These are phyloP conservation scores for Skeletonema menzelii DNA, from an alignment of 108 stramenopile species.

Conservation along the genomic window DNA sequence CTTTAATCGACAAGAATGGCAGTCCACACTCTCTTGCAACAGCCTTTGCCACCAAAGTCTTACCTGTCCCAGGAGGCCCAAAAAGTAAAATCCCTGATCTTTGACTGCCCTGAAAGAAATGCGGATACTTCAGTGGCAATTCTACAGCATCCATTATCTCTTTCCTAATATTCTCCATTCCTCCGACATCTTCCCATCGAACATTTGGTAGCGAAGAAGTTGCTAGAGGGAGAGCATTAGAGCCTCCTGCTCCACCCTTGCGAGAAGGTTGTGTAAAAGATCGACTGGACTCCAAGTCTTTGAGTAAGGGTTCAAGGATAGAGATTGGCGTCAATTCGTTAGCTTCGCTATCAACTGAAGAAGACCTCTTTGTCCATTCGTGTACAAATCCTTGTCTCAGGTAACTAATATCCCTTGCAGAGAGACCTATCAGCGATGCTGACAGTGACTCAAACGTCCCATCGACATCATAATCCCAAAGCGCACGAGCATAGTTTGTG, in stretches of 20 bases:
- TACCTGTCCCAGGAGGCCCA: slow-evolving; percentile 90
- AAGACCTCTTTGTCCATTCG: slow-evolving; percentile 14
- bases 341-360: slow-evolving; percentile 9
- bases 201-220: slow-evolving; percentile 67
- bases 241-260: slow-evolving; percentile 18
- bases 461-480: slow-evolving; percentile 59
- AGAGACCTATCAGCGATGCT: slow-evolving; percentile 11
- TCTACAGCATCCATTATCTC: slow-evolving; percentile 99
- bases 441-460: slow-evolving; percentile 41
- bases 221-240: slow-evolving; percentile 40
- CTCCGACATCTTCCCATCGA: slow-evolving; percentile 95
- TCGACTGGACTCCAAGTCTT: slow-evolving; percentile 20
- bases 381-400: slow-evolving; percentile 38
- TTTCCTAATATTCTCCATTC: slow-evolving; percentile 89
- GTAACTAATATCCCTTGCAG: slow-evolving; percentile 28
- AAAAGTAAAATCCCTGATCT: slow-evolving; percentile 91
- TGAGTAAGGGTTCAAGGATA: slow-evolving; percentile 24
- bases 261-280: slow-evolving; percentile 19
- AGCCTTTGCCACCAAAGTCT: slow-evolving; percentile 99
- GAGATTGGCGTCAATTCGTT: slow-evolving; percentile 18
- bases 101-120: slow-evolving; percentile 81
- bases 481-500: slow-evolving; percentile 48
- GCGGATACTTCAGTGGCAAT: slow-evolving; percentile 94
- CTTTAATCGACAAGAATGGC: slow-evolving; percentile 95
- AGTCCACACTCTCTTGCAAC: slow-evolving; percentile 97